Evolutionary conservation across 1,284 basidiomycete genomes (phyloP), one percentile per base, ranked within the genome.

Genomic region (Microbotryum scabiosae): DNA sequence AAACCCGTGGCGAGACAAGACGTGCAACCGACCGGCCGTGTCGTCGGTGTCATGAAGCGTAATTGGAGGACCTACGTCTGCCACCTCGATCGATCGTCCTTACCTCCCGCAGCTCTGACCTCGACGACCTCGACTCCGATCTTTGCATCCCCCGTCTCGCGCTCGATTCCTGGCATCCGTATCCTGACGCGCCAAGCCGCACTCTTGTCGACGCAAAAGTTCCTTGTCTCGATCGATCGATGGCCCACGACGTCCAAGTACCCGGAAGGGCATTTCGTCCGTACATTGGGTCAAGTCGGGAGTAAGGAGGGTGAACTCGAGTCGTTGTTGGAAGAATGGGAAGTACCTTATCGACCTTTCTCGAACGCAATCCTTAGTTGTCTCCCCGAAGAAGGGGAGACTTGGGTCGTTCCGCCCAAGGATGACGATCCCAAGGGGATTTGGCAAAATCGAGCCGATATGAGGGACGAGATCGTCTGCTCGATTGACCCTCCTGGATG

Each of bases 401-500:
- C 78, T 23, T 99, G 96, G 96, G 83, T 88, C 12, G 94, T 99
- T 0, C 92, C 93, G 7, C 83, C 82, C 2, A 96, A 92, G 76
- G 78, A 75, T 47, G 74, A 75, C 0, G 68, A 67, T n/a, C 57
- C 57, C 36, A 59, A 70, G 57, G 74, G 75, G 5, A 80, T 82
- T 32, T 99, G 96, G 96, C 80, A 83, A 65, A 86, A 88, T 69
- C 80, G 96, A 64, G 85, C 89, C 73, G 96, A 99, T 78, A 72
- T 99, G 73, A 81, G 96, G 60, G 84, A 87, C 57, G 76, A 97
- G 70, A 80, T 87, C 51, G 84, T 99, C 52, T 98, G 96, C 76
- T 94, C 90, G 72, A 98, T 99, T 70, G 96, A 99, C 77, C 94
- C 94, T 2, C 92, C 90, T 16, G 92, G 85, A 45, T 98, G 96